Conservation (phyloP, 2,329 filamentous ascomycete species). For the Exophiala sideris region DNA sequence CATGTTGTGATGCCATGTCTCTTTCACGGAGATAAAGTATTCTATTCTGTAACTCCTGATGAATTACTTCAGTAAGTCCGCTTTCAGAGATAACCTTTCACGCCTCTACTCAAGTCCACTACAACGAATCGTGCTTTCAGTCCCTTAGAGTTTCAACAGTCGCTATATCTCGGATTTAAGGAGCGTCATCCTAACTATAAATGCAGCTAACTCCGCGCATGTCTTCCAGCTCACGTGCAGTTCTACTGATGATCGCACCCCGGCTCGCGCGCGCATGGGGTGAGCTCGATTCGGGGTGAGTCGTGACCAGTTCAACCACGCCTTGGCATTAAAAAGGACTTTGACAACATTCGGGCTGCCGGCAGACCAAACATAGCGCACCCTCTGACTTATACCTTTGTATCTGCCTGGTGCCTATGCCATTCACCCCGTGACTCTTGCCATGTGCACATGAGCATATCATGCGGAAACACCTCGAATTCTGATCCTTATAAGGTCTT, state of each 20-base stretch:
- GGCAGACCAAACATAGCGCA: too few species aligned
- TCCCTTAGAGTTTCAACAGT: not conserved
- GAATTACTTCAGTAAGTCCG: not conserved
- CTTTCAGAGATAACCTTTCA: not conserved
- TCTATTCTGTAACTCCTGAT: not conserved
- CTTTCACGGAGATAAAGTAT: not conserved
- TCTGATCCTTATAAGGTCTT: too few species aligned
- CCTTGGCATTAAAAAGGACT: not conserved
- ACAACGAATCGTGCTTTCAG: not conserved
- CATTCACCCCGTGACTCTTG: too few species aligned
- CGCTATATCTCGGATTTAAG: conserved; percentile 2
- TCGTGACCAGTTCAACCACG: not conserved
- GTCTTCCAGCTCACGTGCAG: not conserved
- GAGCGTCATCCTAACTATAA: too few species aligned
- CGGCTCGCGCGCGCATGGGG: too few species aligned
- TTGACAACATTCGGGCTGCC: not conserved
- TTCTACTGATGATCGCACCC: not conserved
- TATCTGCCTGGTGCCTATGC: too few species aligned
- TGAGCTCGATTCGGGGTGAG: not conserved
- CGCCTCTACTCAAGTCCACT: not conserved
- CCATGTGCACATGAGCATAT: too few species aligned
- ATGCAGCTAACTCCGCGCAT: conserved; percentile 4
- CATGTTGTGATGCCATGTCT: not conserved
- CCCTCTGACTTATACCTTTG: too few species aligned
- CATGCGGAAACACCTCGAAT: too few species aligned